phyloP scores from a whole-genome alignment of 148 eudicot genomes.

The Salicornia ramosissima region DNA sequence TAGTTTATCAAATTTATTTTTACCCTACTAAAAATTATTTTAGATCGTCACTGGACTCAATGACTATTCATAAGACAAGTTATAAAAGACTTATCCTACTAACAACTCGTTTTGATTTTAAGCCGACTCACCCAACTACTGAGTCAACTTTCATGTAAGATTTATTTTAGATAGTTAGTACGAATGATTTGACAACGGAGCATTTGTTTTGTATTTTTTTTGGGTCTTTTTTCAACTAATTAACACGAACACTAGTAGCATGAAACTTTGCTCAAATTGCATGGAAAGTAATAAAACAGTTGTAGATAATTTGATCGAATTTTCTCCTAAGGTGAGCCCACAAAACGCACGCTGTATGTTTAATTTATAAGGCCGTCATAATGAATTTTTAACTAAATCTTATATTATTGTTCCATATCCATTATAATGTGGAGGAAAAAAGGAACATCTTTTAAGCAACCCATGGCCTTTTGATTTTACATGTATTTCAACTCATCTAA shows the following conservation, averaged over 20 bases:
- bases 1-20: no score
- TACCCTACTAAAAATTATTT: no score
- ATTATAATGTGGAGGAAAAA: neutral
- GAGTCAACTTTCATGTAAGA: no score
- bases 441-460: slow-evolving; percentile 24
- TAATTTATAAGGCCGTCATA: slow-evolving; percentile 23
- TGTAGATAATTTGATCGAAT: neutral
- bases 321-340: slow-evolving; percentile 20
- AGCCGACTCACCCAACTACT: no score
- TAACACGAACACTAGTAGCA: neutral
- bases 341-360: slow-evolving; percentile 31
- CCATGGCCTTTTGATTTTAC: slow-evolving; percentile 19
- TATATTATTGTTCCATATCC: neutral
- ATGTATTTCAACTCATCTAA: slow-evolving; percentile 22
- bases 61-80: no score
- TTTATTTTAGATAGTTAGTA: no score
- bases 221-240: neutral
- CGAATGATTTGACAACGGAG: no score
- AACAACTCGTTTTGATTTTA: no score
- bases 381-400: slow-evolving; percentile 20
- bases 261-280: neutral
- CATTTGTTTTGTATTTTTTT: no score
- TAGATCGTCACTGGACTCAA: no score
- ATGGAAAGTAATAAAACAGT: slow-evolving; percentile 16
- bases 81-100: no score